Evolutionary conservation across 768 basidiomycete species (phyloP).

Genomic region (Butyriboletus loyo): DNA sequence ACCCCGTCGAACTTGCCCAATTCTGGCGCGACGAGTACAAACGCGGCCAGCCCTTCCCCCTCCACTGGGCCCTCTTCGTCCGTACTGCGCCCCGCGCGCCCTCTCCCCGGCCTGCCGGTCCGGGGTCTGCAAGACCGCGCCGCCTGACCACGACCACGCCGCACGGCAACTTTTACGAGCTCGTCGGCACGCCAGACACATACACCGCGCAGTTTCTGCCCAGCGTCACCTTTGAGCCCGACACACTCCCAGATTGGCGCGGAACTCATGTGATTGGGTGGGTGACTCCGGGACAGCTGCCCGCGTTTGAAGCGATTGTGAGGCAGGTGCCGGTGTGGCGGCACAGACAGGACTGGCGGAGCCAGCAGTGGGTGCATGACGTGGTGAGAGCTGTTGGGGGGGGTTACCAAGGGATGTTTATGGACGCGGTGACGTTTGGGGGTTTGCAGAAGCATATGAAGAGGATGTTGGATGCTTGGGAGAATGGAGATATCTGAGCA

Average conservation of each 20-base stretch:
- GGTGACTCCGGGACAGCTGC: constrained; percentile 11
- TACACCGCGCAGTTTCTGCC: constrained; percentile 17
- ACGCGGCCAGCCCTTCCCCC: constrained; percentile 7
- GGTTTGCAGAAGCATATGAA: constrained; percentile 25
- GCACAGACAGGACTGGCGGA: constrained; percentile 19
- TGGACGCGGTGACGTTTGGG: constrained; percentile 12
- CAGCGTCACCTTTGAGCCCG: constrained; percentile 5
- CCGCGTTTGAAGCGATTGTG: constrained; percentile 14
- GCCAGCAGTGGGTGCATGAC: constrained; percentile 29
- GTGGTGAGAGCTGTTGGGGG: constrained; percentile 7
- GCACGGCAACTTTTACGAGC: constrained; percentile 28
- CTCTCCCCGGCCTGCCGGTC: neutral
- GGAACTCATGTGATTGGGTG: constrained; percentile 25
- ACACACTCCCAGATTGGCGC: constrained; percentile 20
- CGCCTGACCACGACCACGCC: neutral
- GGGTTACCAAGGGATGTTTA: constrained; percentile 6
- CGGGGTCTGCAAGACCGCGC: neutral
- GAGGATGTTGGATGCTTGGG: constrained; percentile 29
- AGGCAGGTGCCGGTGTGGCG: constrained; percentile 19
- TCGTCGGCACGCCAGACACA: constrained; percentile 25
- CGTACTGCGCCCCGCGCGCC: constrained; percentile 10
- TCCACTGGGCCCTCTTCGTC: constrained; percentile 33
- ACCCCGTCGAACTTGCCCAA: constrained; percentile 28
- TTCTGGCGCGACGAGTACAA: constrained; percentile 26
- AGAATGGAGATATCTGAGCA: constrained; percentile 25